These are phyloP conservation scores for Symbiodinium pilosum DNA, from an alignment of 73 alveolate genomes.

Conservation along the genomic window DNA sequence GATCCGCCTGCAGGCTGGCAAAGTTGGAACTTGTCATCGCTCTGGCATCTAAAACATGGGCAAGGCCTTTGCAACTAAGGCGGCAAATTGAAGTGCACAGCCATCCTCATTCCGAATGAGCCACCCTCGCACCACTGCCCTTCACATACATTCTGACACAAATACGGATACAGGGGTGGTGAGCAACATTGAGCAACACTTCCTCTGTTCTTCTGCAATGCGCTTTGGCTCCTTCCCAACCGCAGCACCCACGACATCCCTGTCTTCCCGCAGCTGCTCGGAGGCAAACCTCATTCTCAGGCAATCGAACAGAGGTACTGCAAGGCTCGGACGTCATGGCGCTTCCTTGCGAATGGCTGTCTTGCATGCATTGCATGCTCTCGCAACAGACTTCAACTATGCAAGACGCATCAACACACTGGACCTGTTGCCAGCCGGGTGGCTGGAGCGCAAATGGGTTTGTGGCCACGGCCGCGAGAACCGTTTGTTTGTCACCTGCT, in stretches of 20 bases:
- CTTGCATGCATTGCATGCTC: too few species aligned
- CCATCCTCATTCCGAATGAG: not conserved
- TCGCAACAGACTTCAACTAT: too few species aligned
- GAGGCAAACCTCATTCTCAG: constrained; percentile 39
- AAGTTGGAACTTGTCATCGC: too few species aligned
- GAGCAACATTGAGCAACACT: not conserved
- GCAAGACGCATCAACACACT: not conserved
- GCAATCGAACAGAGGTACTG: too few species aligned
- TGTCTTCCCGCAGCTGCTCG: constrained; percentile 17
- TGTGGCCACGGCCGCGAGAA: constrained; percentile 35
- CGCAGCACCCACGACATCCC: constrained; percentile 52
- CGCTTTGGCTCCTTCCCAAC: constrained; percentile 46
- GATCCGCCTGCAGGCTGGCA: constrained; percentile 7
- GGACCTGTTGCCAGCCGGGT: not conserved
- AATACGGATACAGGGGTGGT: not conserved
- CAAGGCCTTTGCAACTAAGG: not conserved
- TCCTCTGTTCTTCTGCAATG: not conserved
- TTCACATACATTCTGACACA: too few species aligned
- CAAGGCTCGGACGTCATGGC: too few species aligned
- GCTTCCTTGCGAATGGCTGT: too few species aligned
- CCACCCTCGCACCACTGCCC: too few species aligned
- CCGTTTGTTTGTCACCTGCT: constrained; percentile 41
- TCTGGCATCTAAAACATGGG: too few species aligned
- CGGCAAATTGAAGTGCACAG: not conserved
- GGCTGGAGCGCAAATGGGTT: constrained; percentile 70